These are phyloP conservation scores for Aspergillus brasiliensis DNA, from an alignment of 2,329 filamentous ascomycete genomes.

Conservation along the genomic window DNA sequence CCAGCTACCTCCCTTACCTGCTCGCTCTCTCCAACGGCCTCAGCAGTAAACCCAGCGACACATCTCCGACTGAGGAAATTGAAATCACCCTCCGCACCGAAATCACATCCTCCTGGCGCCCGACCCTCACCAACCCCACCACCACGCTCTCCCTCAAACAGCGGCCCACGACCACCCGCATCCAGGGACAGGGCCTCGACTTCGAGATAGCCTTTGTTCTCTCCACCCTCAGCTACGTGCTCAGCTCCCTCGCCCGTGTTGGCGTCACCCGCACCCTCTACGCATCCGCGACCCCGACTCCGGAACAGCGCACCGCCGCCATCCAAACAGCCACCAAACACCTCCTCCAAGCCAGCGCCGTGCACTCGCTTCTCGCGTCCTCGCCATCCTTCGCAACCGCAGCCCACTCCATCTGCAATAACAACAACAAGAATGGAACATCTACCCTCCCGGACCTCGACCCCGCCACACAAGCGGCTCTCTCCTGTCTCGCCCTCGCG, in stretches of 20 bases:
- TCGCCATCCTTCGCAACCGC: constrained; percentile 50
- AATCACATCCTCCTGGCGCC: constrained; percentile 77
- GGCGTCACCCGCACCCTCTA: constrained; percentile 72
- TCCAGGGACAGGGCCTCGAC: constrained; percentile 72
- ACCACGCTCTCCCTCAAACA: constrained; percentile 35
- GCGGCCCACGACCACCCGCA: constrained; percentile 50
- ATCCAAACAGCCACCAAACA: constrained; percentile 75
- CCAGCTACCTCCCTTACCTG: constrained; percentile 81
- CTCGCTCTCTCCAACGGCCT: constrained; percentile 74
- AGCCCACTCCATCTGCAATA: constrained; percentile 25
- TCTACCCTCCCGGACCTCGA: constrained; percentile 49
- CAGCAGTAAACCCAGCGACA: constrained; percentile 53
- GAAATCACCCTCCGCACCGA: constrained; percentile 67
- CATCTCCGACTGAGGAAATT: constrained; percentile 61
- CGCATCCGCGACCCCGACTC: constrained; percentile 62
- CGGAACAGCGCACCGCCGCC: constrained; percentile 68
- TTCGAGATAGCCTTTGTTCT: constrained; percentile 82
- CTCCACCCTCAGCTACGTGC: constrained; percentile 72
- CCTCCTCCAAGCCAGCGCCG: constrained; percentile 74
- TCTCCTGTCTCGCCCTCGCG: constrained; percentile 67
- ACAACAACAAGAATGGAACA: constrained; percentile 1
- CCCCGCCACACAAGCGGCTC: constrained; percentile 43
- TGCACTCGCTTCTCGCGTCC: constrained; percentile 71
- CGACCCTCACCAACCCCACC: constrained; percentile 65
- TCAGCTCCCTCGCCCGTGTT: constrained; percentile 71